Percentiles rank a stretch among this genome's conserved stretches.
Conservation (phyloP, 208 protist species). For the Porcisia hertigi region DNA sequence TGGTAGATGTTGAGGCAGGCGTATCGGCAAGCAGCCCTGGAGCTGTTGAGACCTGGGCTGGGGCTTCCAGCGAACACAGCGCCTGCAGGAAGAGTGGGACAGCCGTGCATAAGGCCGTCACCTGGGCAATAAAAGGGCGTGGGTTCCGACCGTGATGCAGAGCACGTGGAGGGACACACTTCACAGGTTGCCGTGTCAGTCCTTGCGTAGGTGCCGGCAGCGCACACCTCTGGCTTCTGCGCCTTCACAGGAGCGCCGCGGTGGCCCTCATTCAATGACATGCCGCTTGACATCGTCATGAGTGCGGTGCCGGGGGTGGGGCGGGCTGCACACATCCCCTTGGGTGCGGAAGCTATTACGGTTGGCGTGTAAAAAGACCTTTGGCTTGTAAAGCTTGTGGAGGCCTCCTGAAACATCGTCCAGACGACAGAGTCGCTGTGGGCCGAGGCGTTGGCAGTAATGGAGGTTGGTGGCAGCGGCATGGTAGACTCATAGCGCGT, state of each 20-base stretch:
- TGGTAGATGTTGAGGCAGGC: conserved; percentile 16
- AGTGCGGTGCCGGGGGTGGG: background rate
- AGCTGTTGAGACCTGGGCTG: background rate
- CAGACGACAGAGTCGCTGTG: background rate
- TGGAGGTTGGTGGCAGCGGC: background rate
- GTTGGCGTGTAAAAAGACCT: conserved; percentile 7
- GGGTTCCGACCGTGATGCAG: background rate
- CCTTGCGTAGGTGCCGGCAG: conserved; percentile 16
- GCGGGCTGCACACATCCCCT: background rate
- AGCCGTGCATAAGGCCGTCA: conserved; percentile 33
- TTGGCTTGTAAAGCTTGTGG: background rate
- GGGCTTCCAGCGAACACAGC: conserved; percentile 13
- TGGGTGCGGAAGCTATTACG: background rate
- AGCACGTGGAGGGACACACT: conserved; percentile 20
- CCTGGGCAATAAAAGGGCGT: conserved; percentile 29
- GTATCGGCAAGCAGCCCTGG: conserved; percentile 20
- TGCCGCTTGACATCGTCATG: background rate
- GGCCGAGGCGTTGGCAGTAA: background rate
- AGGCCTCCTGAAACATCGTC: conserved; percentile 4
- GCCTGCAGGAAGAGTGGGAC: conserved; percentile 12
- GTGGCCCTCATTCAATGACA: background rate
- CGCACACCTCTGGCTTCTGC: conserved; percentile 1
- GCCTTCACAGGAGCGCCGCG: background rate
- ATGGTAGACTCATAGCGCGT: conserved; percentile 22
- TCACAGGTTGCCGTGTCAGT: conserved; percentile 7